Conservation (phyloP, 306 rosid species). For the Trifolium repens region DNA sequence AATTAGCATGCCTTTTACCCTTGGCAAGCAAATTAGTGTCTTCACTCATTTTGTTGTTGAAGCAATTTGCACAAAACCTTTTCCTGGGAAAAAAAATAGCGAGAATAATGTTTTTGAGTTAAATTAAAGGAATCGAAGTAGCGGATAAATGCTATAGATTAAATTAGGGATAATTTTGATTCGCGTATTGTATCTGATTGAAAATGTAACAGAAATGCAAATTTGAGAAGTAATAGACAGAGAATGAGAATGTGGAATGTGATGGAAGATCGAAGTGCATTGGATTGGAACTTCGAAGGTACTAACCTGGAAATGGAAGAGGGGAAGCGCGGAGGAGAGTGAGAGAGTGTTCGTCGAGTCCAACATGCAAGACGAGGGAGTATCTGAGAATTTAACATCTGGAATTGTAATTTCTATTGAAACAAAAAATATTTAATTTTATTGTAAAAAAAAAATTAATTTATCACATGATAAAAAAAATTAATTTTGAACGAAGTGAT, state of each 20-base stretch:
- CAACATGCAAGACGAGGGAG: constrained; percentile 15
- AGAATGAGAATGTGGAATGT: background rate
- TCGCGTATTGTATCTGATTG: background rate
- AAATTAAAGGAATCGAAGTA: background rate
- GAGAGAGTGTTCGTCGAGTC: constrained; percentile 22
- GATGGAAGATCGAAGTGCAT: no score
- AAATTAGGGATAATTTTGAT: background rate
- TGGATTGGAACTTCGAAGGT: background rate
- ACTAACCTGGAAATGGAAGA: constrained; percentile 11
- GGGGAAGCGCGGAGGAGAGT: constrained; percentile 14
- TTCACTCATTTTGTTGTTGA: constrained; percentile 49
- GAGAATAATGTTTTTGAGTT: background rate
- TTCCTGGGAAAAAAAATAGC: constrained; percentile 43
- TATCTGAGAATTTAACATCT: constrained; percentile 1
- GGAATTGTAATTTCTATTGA: background rate
- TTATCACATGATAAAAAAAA: no score
- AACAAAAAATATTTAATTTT: no score
- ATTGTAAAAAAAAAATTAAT: no score
- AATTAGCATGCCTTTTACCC: constrained; percentile 54
- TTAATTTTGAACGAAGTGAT: no score
- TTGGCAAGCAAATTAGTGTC: constrained; percentile 43
- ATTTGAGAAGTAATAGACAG: background rate
- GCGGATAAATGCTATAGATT: background rate
- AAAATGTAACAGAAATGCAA: constrained; percentile 20
- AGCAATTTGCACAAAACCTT: constrained; percentile 43